Evolutionary conservation across 768 basidiomycete species (phyloP), one percentile per base, ranked within the genome.

Genomic region (Suillus ampliporus): DNA sequence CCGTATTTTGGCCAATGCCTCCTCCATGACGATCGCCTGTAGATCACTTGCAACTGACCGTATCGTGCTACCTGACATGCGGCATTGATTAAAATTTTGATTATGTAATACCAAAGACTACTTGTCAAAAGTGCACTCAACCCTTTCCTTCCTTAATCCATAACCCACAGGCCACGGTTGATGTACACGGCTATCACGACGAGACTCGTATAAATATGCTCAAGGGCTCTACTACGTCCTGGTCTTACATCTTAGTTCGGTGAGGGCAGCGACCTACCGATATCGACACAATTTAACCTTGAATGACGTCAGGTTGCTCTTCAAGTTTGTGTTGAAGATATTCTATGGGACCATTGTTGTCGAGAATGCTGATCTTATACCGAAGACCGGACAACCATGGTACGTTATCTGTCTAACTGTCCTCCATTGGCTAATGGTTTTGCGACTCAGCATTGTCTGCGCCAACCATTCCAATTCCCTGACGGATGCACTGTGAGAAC

Each of bases 281-380:
- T 21, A 53, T 60, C 11, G n/a, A 51, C 26, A 7, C 15, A 43
- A 61, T 52, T 58, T 65, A 40, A 69, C 26, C 35, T 2, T 19
- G 23, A 31, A 21, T 21, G 31, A 26, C 10, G 47, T 15, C 57
- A 92, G 91, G 40, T 71, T 87, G 19, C 79, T 93, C 34, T 94
- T 92, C 73, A 85, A 84, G 67, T 89, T 95, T 67, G 92, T 94
- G 3, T 86, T 96, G 69, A 92, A 92, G 72, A 91, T 95, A 65
- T 96, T 96, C 77, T 96, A 96, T 74, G 92, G 92, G 2, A 86
- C 89, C 11, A 94, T 96, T 61, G 91, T 95, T 28, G 83, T 96
- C 17, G 92, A 96, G 74, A 91, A 91, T 71, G 79, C 80, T 4
- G 78, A 92, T 51, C 76, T 86, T 57, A 86, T 96, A 57, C 92